Percentiles rank a stretch among this genome's conserved stretches.
Evolutionary conservation across 495 filamentous ascomycete genomes (phyloP).

Genomic region (Xylaria grammica): DNA sequence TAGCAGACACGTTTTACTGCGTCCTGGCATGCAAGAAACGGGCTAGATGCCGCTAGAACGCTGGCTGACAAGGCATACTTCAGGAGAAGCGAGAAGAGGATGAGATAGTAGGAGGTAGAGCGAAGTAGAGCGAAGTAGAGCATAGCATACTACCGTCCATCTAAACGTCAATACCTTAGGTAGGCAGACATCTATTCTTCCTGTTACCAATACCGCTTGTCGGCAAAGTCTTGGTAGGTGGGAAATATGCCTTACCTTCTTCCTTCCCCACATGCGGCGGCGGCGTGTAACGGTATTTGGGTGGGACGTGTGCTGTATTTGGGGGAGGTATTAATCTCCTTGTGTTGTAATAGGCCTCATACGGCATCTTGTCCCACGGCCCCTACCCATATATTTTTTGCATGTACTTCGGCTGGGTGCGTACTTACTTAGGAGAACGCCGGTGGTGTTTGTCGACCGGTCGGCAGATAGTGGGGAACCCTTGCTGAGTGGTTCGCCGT

Average conservation of each 20-base stretch:
- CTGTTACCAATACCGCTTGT: neutral
- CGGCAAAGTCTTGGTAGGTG: neutral
- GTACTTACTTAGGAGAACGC: neutral
- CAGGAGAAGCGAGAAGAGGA: neutral
- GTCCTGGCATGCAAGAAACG: neutral
- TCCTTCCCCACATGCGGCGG: neutral
- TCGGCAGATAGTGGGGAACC: neutral
- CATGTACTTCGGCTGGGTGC: no score
- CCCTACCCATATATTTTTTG: neutral
- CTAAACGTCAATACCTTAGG: no score
- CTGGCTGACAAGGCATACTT: neutral
- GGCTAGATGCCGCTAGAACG: neutral
- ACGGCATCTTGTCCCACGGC: no score
- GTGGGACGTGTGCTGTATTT: no score
- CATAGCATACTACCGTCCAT: no score
- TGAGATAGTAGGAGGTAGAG: neutral
- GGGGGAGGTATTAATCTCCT: no score
- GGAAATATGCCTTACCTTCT: neutral
- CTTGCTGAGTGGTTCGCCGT: neutral
- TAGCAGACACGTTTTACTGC: neutral
- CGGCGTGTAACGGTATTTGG: neutral
- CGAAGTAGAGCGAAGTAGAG: no score
- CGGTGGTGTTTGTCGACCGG: neutral
- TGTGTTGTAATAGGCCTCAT: no score
- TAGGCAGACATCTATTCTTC: neutral